A percentile compares a stretch with the other conserved stretches of the same genome.
phyloP scores from a whole-genome alignment of 805 yeast species.

The Hanseniaspora valbyensis region DNA sequence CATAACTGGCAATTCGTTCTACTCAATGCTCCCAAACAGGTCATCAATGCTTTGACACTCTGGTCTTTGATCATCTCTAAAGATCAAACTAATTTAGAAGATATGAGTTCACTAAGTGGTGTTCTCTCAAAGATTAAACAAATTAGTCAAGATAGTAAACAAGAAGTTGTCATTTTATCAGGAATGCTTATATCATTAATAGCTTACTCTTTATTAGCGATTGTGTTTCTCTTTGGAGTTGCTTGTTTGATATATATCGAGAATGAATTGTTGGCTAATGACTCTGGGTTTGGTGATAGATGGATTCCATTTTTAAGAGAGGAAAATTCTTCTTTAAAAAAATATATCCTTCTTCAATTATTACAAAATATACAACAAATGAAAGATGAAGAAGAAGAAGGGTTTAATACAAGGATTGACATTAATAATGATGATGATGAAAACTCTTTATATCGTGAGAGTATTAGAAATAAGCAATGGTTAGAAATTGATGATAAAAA shows the following conservation, averaged over 20 bases:
- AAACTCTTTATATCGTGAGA: too few relatives aligned
- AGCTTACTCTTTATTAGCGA: background rate
- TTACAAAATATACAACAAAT: too few relatives aligned
- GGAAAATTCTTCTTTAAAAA: conserved; percentile 1
- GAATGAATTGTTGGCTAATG: background rate
- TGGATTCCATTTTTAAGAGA: conserved; percentile 11
- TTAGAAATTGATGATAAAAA: background rate
- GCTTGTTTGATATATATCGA: conserved; percentile 5
- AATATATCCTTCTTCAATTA: background rate
- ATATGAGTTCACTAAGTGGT: background rate
- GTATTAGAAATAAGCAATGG: background rate
- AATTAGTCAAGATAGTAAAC: background rate
- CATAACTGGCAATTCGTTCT: conserved; percentile 13
- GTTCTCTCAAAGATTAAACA: background rate
- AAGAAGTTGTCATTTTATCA: background rate
- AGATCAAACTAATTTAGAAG: background rate
- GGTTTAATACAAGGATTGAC: too few relatives aligned
- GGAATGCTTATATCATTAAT: conserved; percentile 1
- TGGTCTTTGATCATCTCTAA: background rate
- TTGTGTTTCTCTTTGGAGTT: background rate
- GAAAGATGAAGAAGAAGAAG: too few relatives aligned
- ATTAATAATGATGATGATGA: too few relatives aligned
- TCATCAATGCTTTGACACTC: background rate
- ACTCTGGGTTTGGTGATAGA: background rate
- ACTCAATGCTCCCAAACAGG: conserved; percentile 4